Percentiles rank a stretch among this genome's conserved stretches.
These are phyloP conservation scores for Logfia minima DNA, from an alignment of 129 eudicot species.

Conservation along the genomic window DNA sequence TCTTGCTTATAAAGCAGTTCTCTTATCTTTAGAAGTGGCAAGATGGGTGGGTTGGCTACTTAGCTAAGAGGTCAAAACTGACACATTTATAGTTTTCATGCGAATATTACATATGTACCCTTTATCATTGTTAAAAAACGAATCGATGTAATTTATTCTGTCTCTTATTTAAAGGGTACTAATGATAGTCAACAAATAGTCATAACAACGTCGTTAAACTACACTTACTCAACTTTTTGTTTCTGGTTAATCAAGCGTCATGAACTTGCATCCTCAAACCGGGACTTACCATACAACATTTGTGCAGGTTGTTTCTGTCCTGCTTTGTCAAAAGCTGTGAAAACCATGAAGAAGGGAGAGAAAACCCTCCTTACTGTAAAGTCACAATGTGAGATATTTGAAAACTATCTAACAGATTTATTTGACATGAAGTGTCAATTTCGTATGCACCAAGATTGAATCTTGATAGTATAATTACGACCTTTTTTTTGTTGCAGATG, in stretches of 20 bases:
- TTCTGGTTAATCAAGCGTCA: too few relatives aligned
- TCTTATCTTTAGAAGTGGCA: too few relatives aligned
- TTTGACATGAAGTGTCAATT: not conserved
- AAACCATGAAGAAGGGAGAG: constrained; percentile 83
- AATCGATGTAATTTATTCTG: too few relatives aligned
- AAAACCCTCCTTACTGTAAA: constrained; percentile 40
- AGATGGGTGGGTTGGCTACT: too few relatives aligned
- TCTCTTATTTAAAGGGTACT: too few relatives aligned
- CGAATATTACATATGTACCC: too few relatives aligned
- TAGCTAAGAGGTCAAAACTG: too few relatives aligned
- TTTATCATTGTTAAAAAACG: too few relatives aligned
- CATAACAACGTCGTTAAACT: too few relatives aligned
- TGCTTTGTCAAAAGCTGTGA: constrained; percentile 68
- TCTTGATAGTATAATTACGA: constrained; percentile 4
- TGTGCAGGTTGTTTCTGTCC: constrained; percentile 65
- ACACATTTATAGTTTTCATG: too few relatives aligned
- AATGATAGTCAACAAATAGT: too few relatives aligned
- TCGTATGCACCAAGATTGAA: not conserved
- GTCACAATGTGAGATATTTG: constrained; percentile 38
- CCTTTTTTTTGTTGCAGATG: constrained; percentile 21
- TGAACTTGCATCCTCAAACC: not conserved
- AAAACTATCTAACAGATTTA: not conserved
- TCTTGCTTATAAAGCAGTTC: not conserved
- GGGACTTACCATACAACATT: not conserved
- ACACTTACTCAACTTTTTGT: too few relatives aligned